phyloP scores from a whole-genome alignment of 306 rosid genomes.

The Malus sieversii region DNA sequence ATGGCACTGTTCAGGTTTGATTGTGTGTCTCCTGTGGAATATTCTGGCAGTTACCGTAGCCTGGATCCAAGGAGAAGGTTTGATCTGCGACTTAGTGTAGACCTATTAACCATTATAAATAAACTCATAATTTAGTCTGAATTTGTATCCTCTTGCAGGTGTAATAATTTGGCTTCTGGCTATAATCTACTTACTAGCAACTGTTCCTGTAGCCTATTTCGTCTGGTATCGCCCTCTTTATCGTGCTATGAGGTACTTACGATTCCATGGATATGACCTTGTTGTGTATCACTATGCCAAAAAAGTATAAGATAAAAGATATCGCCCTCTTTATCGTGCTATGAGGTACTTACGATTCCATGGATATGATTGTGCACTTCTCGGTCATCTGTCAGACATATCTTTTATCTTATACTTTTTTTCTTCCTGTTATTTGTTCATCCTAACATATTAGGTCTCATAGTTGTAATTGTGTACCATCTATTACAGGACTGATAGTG shows the following conservation, averaged over 20 bases:
- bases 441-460: background rate
- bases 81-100: slow-evolving; percentile 14
- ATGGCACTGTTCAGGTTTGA: slow-evolving; percentile 53
- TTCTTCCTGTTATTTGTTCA: background rate
- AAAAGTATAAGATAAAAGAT: too few relatives aligned
- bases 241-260: slow-evolving; percentile 76
- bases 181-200: slow-evolving; percentile 62
- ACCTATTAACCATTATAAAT: background rate
- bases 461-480: slow-evolving; percentile 16
- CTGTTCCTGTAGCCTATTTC: slow-evolving; percentile 69
- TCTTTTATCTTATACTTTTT: background rate
- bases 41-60: slow-evolving; percentile 66
- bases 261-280: background rate
- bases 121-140: slow-evolving; percentile 14
- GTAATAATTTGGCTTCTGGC: slow-evolving; percentile 81
- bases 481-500: slow-evolving; percentile 83
- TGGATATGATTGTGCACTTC: background rate
- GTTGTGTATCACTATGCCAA: slow-evolving; percentile 10
- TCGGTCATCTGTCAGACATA: background rate
- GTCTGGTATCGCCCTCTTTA: slow-evolving; percentile 98
- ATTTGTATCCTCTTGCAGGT: slow-evolving; percentile 44
- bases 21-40: slow-evolving; percentile 71
- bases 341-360: slow-evolving; percentile 47
- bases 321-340: slow-evolving; percentile 97
- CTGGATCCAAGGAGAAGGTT: slow-evolving; percentile 89